A percentile compares a stretch with the other conserved stretches of the same genome.
These are phyloP conservation scores for Durusdinium trenchii DNA, from an alignment of 73 alveolate species.

Conservation along the genomic window DNA sequence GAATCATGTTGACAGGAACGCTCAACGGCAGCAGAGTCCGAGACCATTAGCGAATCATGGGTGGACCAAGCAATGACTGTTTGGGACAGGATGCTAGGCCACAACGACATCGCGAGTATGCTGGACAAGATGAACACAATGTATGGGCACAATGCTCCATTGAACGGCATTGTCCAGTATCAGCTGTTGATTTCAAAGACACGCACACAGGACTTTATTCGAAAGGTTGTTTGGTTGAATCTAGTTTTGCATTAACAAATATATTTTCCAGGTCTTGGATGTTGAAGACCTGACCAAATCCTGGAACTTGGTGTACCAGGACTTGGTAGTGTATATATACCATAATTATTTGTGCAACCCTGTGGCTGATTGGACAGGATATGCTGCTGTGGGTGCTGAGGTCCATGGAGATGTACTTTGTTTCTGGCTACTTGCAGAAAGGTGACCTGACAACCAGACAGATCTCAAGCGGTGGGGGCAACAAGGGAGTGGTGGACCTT, in stretches of 20 bases:
- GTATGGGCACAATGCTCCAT: constrained; percentile 9
- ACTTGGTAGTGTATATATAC: too few species aligned
- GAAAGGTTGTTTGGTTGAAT: too few species aligned
- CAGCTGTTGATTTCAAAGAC: neutral
- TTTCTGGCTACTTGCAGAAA: neutral
- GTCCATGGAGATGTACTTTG: neutral
- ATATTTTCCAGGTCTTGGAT: neutral
- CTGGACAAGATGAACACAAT: neutral
- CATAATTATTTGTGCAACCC: too few species aligned
- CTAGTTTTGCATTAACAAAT: neutral
- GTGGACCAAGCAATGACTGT: constrained; percentile 40
- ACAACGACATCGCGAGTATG: neutral
- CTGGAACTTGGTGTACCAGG: too few species aligned
- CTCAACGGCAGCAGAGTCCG: neutral
- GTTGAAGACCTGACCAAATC: too few species aligned
- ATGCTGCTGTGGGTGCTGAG: neutral
- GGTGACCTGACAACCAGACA: neutral
- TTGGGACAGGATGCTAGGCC: neutral
- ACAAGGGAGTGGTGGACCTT: neutral
- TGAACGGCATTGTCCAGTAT: neutral
- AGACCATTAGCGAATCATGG: neutral
- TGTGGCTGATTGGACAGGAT: too few species aligned
- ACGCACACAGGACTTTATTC: constrained; percentile 12
- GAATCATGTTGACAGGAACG: neutral
- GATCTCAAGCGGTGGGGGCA: neutral